Base-by-base conservation (phyloP, 257 asterid genomes). In the Plectranthus barbatus region DNA sequence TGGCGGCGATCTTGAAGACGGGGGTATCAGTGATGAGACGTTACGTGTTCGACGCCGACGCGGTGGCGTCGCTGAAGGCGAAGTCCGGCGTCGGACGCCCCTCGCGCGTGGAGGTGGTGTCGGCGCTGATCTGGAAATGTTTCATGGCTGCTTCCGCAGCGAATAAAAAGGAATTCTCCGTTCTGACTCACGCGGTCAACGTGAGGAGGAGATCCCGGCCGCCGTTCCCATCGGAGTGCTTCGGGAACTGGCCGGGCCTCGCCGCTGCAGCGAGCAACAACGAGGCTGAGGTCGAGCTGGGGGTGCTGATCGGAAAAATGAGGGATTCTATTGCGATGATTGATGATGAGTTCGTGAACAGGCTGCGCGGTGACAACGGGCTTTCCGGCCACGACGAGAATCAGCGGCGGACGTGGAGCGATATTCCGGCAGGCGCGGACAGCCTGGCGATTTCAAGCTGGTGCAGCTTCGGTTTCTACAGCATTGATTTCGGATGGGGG, bases 401-500 rank as follows among this genome's bases (percentile, higher is more conserved):
- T 24, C 13, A 34, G 1, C 18, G 18, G 21, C 45, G 12, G 12
- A 20, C 13, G 18, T 57, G 60, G 67, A 11, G 18, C 0, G 54
- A 14, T 12, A 7, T 69, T 19, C 46, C 53, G 0, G 20, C 4
- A 2, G 52, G 23, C 2, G 48, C 24, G 46, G 60, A 63, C 8
- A 4, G 15, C 5, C 4, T 52, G 34, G 4, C 23, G 1, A n/a
- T 72, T 4, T 14, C 72, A 1, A 73, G 78, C 34, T 61, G 72
- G 76, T 69, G 76, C 19, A 20, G 46, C 4, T 53, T 64, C 0
- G 76, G 64, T 3, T 15, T 56, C 0, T 62, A 68, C 64, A 6
- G n/a, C 0, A 10, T 31, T 9, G 80, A 75, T 55, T 75, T 70
- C 21, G 76, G 80, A 1, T 70, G 57, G 60, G 79, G 79, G 56